Evolutionary conservation across 2,329 filamentous ascomycete genomes (phyloP), one percentile per base, ranked within the genome.

Genomic region (Akanthomyces muscarius): DNA sequence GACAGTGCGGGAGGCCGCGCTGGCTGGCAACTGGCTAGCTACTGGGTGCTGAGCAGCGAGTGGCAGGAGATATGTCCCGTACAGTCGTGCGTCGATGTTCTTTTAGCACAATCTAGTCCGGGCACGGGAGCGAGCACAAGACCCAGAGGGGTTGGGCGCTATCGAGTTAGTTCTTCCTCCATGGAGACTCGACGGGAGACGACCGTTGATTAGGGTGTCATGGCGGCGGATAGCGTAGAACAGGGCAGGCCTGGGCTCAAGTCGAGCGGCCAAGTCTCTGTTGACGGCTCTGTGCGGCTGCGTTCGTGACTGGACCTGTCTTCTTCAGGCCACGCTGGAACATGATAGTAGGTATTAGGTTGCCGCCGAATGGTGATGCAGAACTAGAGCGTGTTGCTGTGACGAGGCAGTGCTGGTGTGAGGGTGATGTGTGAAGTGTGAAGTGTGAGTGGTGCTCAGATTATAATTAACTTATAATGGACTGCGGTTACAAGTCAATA

Each of bases 181-280:
- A 4, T n/a, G 23, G 53, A 16, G 4, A 33, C 1, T 14, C 8
- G 36, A 18, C 52, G 23, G 38, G n/a, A n/a, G 53, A 18, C 53
- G 41, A 56, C 38, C 41, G 53, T 56, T 56, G 53, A 33, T 44
- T 45, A 30, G 38, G 23, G 53, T 56, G 53, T 56, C 38, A 45
- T 56, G 53, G 53, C 53, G 53, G 53, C 38, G 45, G 13, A 45
- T 56, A 21, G 53, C 53, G 53, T 56, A 25, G 51, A 38, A 21
- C 23, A 38, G 51, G 33, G 33, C 51, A 36, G 30, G 51, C 51
- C 51, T 38, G 30, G n/a, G 51, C 51, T 23, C n/a, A n/a, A 7
- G 11, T 21, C 48, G 25, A 53, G 33, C 33, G 33, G n/a, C 28
- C 48, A 33, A 52, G 30, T 30, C 28, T 30, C 50, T n/a, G 50